Conservation (phyloP, 75 land plant species). For the Chamaecyparis obtusa region DNA sequence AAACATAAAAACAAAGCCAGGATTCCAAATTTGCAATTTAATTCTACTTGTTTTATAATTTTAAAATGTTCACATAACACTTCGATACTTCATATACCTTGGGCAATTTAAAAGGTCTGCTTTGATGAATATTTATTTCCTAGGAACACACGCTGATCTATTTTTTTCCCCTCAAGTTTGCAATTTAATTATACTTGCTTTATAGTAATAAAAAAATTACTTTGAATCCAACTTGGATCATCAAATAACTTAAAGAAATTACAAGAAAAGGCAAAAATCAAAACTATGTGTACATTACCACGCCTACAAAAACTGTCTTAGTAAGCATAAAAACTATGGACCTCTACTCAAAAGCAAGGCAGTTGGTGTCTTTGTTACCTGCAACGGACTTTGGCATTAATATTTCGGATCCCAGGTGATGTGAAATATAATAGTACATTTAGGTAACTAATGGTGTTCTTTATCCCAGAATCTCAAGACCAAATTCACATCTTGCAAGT, state of each 20-base stretch:
- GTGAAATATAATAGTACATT: not conserved
- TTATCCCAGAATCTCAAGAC: not conserved
- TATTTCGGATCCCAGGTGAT: not conserved
- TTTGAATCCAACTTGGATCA: too few species aligned
- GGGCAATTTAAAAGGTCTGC: too few species aligned
- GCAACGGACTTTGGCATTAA: not conserved
- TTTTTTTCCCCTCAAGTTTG: too few species aligned
- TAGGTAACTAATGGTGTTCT: not conserved
- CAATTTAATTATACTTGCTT: too few species aligned
- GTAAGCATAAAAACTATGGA: not conserved
- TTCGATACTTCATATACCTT: too few species aligned
- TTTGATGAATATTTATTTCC: too few species aligned
- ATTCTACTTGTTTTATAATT: too few species aligned
- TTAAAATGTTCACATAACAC: too few species aligned
- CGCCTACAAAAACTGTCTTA: not conserved
- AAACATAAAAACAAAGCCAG: not conserved
- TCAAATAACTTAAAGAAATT: not conserved
- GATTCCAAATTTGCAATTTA: not conserved
- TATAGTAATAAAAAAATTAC: too few species aligned
- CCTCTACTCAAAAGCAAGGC: not conserved
- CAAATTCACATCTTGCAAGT: not conserved
- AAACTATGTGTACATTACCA: not conserved
- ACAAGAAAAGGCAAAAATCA: not conserved
- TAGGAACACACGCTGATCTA: too few species aligned
- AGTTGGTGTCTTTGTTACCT: not conserved